Evolutionary conservation across 73 alveolate species (phyloP), one percentile per base, ranked within the genome.

Genomic region (Symbiodinium pilosum): DNA sequence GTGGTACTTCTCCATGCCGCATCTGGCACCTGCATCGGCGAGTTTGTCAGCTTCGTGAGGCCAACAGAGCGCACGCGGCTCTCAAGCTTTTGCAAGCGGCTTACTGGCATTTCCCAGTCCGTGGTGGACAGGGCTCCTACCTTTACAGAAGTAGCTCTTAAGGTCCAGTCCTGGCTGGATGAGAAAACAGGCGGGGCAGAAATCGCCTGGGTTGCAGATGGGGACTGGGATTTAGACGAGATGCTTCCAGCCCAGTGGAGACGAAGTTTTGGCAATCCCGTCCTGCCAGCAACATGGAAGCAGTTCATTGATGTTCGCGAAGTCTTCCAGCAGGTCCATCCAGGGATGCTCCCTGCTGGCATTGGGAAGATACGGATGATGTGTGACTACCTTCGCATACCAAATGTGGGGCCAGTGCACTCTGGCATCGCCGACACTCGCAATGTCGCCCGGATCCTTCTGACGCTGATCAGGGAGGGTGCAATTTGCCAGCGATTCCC

Each of bases 391-490:
- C 81, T 64, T 34, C 81, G 41, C 81, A 64, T 64, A 32, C 81
- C 81, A 14, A 64, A 64, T 38, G 30, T 64, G 81, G 81, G 81
- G 81, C 81, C 38, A 24, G 38, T 64, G 38, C 81, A 64, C 81
- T 64, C 81, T 64, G 81, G 81, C 39, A 64, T 64, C 81, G 81
- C 81, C 32, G 81, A 64, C 81, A 64, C 81, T 34, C 81, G 81
- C 81, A 64, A 64, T 38, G 81, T 64, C 81, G 81, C 81, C 38
- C 81, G 81, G 21, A 64, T 64, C 81, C 38, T n/a, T 34, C 81
- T 64, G 81, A 64, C 30, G 81, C 81, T 64, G 21, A 64, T 64
- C 39, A 21, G 81, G 38, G 81, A 64, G 34, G 81, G 81, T 64
- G 81, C 81, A 9, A n/a, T 64, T 38, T 64, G 81, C 14, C 41